Conservation (phyloP, 140 eudicot species). For the Oenanthe javanica region DNA sequence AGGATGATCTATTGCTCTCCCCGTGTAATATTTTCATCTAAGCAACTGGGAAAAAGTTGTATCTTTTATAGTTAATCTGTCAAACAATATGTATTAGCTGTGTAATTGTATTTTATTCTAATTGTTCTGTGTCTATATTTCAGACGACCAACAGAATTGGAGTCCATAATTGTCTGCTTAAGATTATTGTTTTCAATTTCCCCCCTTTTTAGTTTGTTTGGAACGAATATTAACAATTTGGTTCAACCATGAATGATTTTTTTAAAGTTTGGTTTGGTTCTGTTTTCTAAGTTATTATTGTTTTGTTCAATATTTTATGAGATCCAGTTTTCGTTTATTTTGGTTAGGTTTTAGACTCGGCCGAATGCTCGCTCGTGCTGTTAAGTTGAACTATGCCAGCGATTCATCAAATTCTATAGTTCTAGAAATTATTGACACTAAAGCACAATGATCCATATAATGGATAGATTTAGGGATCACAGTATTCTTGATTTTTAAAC, state of each 20-base stretch:
- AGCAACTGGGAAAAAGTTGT: background rate
- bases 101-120: too few species aligned
- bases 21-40: background rate
- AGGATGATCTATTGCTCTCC: background rate
- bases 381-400: too few species aligned
- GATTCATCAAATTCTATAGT: too few species aligned
- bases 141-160: background rate
- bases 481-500: constrained; percentile 47
- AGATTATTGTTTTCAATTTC: too few species aligned
- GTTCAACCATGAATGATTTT: too few species aligned
- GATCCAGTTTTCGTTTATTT: too few species aligned
- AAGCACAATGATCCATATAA: constrained; percentile 33
- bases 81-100: background rate
- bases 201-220: background rate
- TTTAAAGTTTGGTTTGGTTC: background rate
- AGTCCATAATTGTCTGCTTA: too few species aligned
- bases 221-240: background rate
- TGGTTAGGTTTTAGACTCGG: too few species aligned
- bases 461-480: constrained; percentile 53
- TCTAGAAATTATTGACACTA: background rate
- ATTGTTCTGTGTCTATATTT: background rate
- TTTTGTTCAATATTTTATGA: too few species aligned
- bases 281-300: too few species aligned
- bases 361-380: too few species aligned
- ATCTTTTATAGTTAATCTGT: too few species aligned